These are phyloP conservation scores for Neurospora sp. DNA, from an alignment of 495 filamentous ascomycete genomes.

Conservation along the genomic window DNA sequence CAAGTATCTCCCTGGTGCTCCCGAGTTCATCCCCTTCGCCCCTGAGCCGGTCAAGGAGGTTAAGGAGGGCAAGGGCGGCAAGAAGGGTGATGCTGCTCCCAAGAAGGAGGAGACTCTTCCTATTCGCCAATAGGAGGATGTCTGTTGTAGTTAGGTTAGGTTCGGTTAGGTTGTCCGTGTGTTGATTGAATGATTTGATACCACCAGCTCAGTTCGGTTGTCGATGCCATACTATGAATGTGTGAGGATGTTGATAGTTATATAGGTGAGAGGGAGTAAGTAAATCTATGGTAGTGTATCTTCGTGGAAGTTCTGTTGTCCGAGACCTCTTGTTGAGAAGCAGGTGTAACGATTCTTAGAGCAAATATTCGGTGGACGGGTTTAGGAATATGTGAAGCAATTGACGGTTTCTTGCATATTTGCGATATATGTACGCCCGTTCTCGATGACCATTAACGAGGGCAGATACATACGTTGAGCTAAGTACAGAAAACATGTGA, in stretches of 20 bases:
- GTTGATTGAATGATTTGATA: not conserved
- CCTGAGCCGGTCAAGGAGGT: conserved; percentile 31
- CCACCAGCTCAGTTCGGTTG: not conserved
- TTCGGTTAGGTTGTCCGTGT: not conserved
- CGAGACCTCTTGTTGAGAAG: not conserved
- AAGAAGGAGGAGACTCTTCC: conserved; percentile 27
- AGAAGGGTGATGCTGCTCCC: conserved; percentile 18
- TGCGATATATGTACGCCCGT: not conserved
- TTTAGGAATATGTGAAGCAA: not conserved
- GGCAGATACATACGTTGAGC: not conserved
- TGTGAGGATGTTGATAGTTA: not conserved
- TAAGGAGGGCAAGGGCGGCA: conserved; percentile 4
- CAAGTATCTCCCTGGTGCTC: conserved; percentile 80
- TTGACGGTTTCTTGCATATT: not conserved
- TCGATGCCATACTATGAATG: not conserved
- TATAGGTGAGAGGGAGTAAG: not conserved
- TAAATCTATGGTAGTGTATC: too few relatives aligned
- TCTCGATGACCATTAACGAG: not conserved
- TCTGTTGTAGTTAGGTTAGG: not conserved
- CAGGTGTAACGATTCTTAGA: not conserved
- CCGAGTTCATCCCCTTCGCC: conserved; percentile 79
- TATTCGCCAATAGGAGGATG: conserved; percentile 8
- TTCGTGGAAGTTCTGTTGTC: not conserved
- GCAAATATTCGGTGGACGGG: not conserved
- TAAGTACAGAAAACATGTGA: not conserved